A percentile compares a stretch with the other conserved stretches of the same genome.
Evolutionary conservation across 768 basidiomycete genomes (phyloP).

Genomic region (Trametes sanguinea): DNA sequence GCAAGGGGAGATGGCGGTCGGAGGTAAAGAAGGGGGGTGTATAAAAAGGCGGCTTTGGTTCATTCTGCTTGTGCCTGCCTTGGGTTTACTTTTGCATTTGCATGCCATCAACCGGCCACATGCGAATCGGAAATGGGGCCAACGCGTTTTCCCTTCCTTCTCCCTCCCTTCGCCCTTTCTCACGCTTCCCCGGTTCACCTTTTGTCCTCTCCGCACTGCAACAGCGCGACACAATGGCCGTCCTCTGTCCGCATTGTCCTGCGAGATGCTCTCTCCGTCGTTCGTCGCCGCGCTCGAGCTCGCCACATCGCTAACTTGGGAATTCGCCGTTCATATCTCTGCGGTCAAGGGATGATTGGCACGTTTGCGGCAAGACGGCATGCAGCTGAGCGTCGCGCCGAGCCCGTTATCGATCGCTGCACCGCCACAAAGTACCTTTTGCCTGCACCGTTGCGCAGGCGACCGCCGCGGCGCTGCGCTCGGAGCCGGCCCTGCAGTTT

Average conservation of each 20-base stretch:
- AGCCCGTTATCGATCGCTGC: slow-evolving; percentile 11
- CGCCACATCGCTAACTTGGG: no score
- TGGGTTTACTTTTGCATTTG: background rate
- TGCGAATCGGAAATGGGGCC: slow-evolving; percentile 5
- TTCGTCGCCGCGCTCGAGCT: no score
- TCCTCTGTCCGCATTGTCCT: background rate
- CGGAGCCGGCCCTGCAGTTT: background rate
- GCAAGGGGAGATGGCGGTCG: slow-evolving; percentile 7
- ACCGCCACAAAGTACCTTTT: slow-evolving; percentile 14
- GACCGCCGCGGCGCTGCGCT: background rate
- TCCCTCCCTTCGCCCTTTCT: background rate
- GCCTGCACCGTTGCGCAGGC: slow-evolving; percentile 11
- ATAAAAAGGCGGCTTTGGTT: slow-evolving; percentile 8
- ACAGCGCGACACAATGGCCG: background rate
- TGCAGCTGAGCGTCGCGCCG: background rate
- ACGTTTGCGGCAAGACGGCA: no score
- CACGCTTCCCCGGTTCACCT: slow-evolving; percentile 18
- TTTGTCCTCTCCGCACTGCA: slow-evolving; percentile 11
- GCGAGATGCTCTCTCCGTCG: background rate
- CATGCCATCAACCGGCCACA: slow-evolving; percentile 8
- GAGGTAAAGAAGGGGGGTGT: background rate
- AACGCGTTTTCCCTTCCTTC: background rate
- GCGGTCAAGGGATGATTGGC: no score
- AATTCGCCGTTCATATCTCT: no score
- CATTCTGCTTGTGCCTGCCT: background rate